Evolutionary conservation across 345 rosid species (phyloP).

Genomic region (Diplotaxis tenuifolia): DNA sequence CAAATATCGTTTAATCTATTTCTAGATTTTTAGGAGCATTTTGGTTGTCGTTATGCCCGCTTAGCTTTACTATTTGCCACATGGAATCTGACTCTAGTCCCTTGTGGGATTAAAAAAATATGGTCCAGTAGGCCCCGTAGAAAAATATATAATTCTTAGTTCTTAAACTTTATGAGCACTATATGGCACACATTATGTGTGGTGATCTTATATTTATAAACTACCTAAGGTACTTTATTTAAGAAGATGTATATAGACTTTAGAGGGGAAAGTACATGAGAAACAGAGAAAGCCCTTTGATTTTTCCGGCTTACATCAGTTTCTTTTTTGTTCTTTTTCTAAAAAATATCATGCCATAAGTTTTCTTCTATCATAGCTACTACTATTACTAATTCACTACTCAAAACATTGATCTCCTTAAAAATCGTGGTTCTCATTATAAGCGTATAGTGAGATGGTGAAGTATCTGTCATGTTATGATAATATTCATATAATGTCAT

Average conservation of each 20-base stretch:
- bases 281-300: no score
- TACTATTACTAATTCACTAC: not conserved
- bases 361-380: not conserved
- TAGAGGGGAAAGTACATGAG: no score
- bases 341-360: no score
- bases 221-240: no score
- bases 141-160: no score
- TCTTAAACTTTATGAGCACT: no score
- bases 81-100: not conserved
- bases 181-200: no score
- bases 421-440: not conserved
- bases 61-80: not conserved
- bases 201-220: no score
- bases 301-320: not conserved
- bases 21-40: not conserved
- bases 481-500: not conserved
- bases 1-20: not conserved
- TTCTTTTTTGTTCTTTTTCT: not conserved
- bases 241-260: no score
- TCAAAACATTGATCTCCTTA: not conserved
- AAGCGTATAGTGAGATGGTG: not conserved
- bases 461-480: not conserved
- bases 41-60: not conserved
- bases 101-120: not conserved
- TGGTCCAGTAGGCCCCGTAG: not conserved